phyloP scores from a whole-genome alignment of 345 rosid genomes.

The Citrus trifoliata region DNA sequence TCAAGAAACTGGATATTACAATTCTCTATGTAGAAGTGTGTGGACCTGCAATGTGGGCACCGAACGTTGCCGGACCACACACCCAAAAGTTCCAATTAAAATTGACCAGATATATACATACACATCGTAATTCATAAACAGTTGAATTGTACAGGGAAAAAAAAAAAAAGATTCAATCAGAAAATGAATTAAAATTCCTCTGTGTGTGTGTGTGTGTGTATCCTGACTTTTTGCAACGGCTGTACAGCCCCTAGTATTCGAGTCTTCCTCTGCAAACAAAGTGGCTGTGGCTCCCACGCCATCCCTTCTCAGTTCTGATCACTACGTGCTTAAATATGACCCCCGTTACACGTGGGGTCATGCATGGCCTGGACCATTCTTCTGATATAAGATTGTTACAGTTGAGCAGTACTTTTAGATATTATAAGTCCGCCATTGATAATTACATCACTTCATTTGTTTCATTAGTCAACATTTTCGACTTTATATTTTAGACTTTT shows the following conservation, averaged over 20 bases:
- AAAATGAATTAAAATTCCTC: neutral
- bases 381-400: too few relatives aligned
- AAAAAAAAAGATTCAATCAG: neutral
- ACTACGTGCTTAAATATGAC: neutral
- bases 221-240: neutral
- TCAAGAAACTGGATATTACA: conserved; percentile 1
- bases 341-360: neutral
- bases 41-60: neutral
- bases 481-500: too few relatives aligned
- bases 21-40: neutral
- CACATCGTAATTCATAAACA: neutral
- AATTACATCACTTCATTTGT: too few relatives aligned
- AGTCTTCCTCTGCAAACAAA: conserved; percentile 15
- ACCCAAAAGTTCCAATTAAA: neutral
- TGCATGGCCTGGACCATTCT: neutral
- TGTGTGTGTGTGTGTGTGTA: too few relatives aligned
- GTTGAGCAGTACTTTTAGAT: too few relatives aligned
- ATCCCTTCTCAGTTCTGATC: neutral
- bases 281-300: neutral
- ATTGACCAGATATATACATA: neutral
- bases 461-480: too few relatives aligned
- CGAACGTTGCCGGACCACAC: neutral
- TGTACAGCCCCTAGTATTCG: neutral
- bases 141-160: too few relatives aligned
- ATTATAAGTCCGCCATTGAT: too few relatives aligned